A percentile compares a stretch with the other conserved stretches of the same genome.
Evolutionary conservation across 306 rosid genomes (phyloP).

Genomic region (Pyrus betulifolia): DNA sequence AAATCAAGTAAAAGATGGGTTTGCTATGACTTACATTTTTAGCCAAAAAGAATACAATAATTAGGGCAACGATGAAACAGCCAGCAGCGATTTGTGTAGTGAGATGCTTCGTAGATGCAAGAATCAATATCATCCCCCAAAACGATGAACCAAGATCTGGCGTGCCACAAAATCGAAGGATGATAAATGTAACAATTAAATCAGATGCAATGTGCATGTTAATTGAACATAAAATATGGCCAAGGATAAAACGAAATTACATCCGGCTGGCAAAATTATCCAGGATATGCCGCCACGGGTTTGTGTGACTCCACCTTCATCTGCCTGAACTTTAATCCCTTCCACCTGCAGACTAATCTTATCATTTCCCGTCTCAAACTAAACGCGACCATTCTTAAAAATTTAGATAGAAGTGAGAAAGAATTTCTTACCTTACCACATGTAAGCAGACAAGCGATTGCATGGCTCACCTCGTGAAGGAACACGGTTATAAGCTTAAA

Average conservation of each 20-base stretch:
- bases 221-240: not conserved
- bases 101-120: constrained; percentile 57
- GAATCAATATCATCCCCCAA: constrained; percentile 67
- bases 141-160: constrained; percentile 67
- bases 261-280: constrained; percentile 68
- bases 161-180: not conserved
- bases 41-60: constrained; percentile 48
- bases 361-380: not conserved
- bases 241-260: constrained; percentile 21
- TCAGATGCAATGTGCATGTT: not conserved
- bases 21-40: constrained; percentile 42
- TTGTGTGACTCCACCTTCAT: constrained; percentile 64
- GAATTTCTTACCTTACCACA: constrained; percentile 49
- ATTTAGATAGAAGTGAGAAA: not conserved
- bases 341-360: constrained; percentile 41
- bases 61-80: constrained; percentile 50
- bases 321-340: constrained; percentile 63
- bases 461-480: constrained; percentile 71
- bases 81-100: constrained; percentile 64
- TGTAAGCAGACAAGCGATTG: constrained; percentile 53
- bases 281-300: constrained; percentile 74
- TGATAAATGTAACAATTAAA: not conserved
- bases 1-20: not conserved
- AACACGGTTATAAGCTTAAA: constrained; percentile 65
- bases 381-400: not conserved